Percentiles rank a stretch among this genome's conserved stretches.
Evolutionary conservation across 495 filamentous ascomycete species (phyloP).

Genomic region (Hypoxylon lienhwacheense): DNA sequence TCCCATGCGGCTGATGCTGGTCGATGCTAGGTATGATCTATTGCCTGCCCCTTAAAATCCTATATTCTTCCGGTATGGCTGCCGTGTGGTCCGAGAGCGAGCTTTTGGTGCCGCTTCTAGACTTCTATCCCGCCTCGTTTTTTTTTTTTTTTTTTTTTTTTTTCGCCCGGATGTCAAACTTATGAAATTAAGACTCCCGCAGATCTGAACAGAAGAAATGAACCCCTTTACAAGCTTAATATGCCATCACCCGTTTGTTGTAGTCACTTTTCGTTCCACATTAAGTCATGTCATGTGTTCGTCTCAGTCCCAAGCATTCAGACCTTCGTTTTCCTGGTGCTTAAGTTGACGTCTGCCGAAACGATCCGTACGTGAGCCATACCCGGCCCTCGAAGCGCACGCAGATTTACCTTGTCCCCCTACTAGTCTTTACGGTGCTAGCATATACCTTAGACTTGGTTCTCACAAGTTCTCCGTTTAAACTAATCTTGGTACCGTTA

Average conservation of each 20-base stretch:
- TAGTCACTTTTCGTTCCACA: conserved; percentile 26
- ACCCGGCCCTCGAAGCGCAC: not conserved
- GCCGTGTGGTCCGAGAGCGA: conserved; percentile 28
- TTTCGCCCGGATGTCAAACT: no score
- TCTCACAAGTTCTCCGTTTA: conserved; percentile 12
- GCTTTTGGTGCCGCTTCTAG: conserved; percentile 33
- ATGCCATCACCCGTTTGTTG: conserved; percentile 26
- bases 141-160: no score
- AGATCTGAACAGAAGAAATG: conserved; percentile 14
- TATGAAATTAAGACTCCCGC: conserved; percentile 27
- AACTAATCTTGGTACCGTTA: conserved; percentile 17
- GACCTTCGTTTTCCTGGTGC: conserved; percentile 21
- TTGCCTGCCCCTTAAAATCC: conserved; percentile 6
- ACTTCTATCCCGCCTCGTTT: conserved; percentile 23
- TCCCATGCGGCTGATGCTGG: conserved; percentile 31
- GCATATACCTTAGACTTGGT: conserved; percentile 9
- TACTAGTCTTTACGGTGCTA: no score
- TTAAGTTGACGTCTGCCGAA: conserved; percentile 29
- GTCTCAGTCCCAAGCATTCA: conserved; percentile 20
- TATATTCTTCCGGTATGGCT: conserved; percentile 23
- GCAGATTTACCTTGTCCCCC: conserved; percentile 20
- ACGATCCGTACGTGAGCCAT: conserved; percentile 22
- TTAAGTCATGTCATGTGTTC: conserved; percentile 30
- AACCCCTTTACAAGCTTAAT: conserved; percentile 17
- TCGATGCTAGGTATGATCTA: conserved; percentile 10